Evolutionary conservation across 208 protist genomes (phyloP).

Genomic region (Crithidia sp.): DNA sequence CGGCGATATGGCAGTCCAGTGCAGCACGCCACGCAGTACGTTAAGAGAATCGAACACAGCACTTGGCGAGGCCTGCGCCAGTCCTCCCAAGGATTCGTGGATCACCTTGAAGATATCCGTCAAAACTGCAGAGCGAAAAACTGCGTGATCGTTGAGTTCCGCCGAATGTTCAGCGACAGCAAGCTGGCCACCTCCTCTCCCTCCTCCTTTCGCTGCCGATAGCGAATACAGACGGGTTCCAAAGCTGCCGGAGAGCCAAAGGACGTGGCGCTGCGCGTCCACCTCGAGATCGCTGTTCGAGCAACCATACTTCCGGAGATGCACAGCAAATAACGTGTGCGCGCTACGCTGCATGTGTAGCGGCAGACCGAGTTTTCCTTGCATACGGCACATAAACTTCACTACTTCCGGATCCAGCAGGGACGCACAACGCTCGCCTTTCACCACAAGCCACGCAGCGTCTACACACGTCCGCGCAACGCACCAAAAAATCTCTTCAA

Average conservation of each 20-base stretch:
- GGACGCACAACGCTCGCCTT: slow-evolving; percentile 6
- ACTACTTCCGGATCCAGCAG: slow-evolving; percentile 23
- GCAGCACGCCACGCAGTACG: not conserved
- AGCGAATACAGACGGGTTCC: not conserved
- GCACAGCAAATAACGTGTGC: slow-evolving; percentile 7
- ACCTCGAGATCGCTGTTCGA: not conserved
- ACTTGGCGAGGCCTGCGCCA: not conserved
- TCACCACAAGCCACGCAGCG: slow-evolving; percentile 14
- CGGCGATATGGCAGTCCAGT: not conserved
- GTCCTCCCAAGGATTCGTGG: not conserved
- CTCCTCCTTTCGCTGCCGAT: not conserved
- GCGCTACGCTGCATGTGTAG: slow-evolving; percentile 20
- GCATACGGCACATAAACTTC: slow-evolving; percentile 25
- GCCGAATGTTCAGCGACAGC: too few relatives aligned
- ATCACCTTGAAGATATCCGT: not conserved
- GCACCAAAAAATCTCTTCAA: slow-evolving; percentile 25
- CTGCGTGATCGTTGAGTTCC: not conserved
- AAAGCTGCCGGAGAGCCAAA: slow-evolving; percentile 26
- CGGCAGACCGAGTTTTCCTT: slow-evolving; percentile 10
- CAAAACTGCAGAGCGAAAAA: slow-evolving; percentile 3
- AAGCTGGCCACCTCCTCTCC: not conserved
- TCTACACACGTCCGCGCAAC: slow-evolving; percentile 21
- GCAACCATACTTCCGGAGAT: slow-evolving; percentile 8
- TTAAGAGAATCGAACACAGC: not conserved
- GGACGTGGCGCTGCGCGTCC: slow-evolving; percentile 14